Evolutionary conservation across 495 filamentous ascomycete species (phyloP).

Genomic region (Pseudevernia furfuracea): DNA sequence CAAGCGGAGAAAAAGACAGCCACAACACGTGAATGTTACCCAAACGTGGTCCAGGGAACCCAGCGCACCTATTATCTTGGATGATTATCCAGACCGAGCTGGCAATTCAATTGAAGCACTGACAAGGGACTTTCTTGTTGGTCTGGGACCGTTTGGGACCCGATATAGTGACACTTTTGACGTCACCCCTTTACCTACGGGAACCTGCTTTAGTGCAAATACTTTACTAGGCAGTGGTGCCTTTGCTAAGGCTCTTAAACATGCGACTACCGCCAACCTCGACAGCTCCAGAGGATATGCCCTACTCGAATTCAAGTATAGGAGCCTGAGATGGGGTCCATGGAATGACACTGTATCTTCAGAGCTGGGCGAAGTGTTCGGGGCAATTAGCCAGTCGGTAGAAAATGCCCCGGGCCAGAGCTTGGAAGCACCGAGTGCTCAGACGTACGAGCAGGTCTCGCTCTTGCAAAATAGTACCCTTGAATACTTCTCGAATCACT

Average conservation of each 20-base stretch:
- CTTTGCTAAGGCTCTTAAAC: slow-evolving; percentile 45
- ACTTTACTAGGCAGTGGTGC: slow-evolving; percentile 71
- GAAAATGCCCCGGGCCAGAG: background rate
- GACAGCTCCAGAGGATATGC: slow-evolving; percentile 31
- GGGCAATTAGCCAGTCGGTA: slow-evolving; percentile 39
- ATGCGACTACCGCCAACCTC: slow-evolving; percentile 28
- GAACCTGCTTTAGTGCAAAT: slow-evolving; percentile 66
- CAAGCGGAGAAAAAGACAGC: slow-evolving; percentile 40
- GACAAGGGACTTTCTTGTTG: slow-evolving; percentile 28
- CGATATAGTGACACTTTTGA: slow-evolving; percentile 72
- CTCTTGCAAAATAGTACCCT: slow-evolving; percentile 35
- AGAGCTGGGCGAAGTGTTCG: slow-evolving; percentile 53
- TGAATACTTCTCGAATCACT: slow-evolving; percentile 40
- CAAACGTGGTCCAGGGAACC: slow-evolving; percentile 43
- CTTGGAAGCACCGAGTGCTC: background rate
- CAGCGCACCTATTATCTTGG: slow-evolving; percentile 37
- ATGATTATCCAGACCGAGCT: slow-evolving; percentile 19
- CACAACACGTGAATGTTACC: slow-evolving; percentile 45
- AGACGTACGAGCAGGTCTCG: background rate
- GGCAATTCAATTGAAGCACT: background rate
- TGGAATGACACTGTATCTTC: slow-evolving; percentile 67
- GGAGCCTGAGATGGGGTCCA: slow-evolving; percentile 51
- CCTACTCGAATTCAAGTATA: slow-evolving; percentile 42
- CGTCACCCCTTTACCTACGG: slow-evolving; percentile 53
- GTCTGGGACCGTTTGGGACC: slow-evolving; percentile 51